phyloP scores from a whole-genome alignment of 2,329 filamentous ascomycete species.

The Harringtonia lauricola region DNA sequence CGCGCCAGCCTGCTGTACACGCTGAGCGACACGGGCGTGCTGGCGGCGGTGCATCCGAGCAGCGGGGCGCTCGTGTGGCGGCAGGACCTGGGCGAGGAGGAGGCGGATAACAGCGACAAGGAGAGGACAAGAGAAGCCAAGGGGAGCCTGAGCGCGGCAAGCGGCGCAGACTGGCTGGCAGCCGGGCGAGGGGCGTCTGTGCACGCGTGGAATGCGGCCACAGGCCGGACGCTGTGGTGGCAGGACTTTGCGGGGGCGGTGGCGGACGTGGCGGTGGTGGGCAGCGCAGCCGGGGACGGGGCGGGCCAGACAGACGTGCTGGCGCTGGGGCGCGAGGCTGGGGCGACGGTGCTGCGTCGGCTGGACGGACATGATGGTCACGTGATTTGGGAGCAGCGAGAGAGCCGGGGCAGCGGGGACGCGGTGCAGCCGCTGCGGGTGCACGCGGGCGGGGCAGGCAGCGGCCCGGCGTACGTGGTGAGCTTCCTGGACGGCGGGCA shows the following conservation, averaged over 20 bases:
- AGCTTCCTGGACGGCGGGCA: conserved; percentile 65
- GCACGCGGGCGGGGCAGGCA: conserved; percentile 47
- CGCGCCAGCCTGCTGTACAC: conserved; percentile 88
- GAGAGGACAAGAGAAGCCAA: conserved; percentile 20
- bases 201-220: conserved; percentile 72
- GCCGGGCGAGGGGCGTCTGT: conserved; percentile 61
- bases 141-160: conserved; percentile 53
- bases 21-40: conserved; percentile 68
- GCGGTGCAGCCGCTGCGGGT: conserved; percentile 59
- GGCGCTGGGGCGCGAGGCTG: conserved; percentile 15
- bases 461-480: conserved; percentile 65
- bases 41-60: conserved; percentile 83
- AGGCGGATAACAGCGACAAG: conserved; percentile 27
- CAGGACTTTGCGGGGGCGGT: conserved; percentile 46
- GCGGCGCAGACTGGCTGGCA: conserved; percentile 67
- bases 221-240: conserved; percentile 71
- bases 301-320: conserved; percentile 9
- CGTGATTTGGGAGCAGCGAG: conserved; percentile 68
- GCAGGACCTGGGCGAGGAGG: conserved; percentile 49
- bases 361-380: conserved; percentile 63
- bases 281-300: conserved; percentile 51
- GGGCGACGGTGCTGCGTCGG: conserved; percentile 52
- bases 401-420: conserved; percentile 19
- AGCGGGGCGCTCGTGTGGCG: conserved; percentile 81
- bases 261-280: conserved; percentile 62